Evolutionary conservation across 768 basidiomycete genomes (phyloP), one percentile per base, ranked within the genome.

Genomic region (Rhodotorula kratochvilovae): DNA sequence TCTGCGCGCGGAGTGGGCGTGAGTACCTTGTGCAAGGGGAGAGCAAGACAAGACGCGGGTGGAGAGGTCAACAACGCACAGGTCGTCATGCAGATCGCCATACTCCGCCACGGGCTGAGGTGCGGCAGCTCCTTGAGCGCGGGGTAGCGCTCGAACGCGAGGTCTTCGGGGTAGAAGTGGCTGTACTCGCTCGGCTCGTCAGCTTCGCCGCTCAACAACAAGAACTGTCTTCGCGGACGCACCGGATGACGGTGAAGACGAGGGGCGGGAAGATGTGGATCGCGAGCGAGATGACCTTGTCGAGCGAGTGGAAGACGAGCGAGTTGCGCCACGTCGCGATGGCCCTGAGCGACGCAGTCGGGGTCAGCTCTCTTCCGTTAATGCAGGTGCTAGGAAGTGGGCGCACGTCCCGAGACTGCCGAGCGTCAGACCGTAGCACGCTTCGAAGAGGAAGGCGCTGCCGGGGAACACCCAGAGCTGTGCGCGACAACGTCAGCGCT

Each of bases 251-350:
- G 23, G 91, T 93, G 76, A 99, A 90, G 6, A 89, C 87, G 72
- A 95, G 87, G 0, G 96, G 91, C 1, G 91, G 86, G 78, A 96
- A 97, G 67, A 98, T 89, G 79, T 99, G 96, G 43, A 99, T 86
- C 82, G 94, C 98, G 35, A 99, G 82, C 17, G 90, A 92, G 27
- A 91, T 97, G 78, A 97, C 76, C 81, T 98, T 98, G 80, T 99
- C 96, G 66, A 87, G 85, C 77, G 95, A 93, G 78, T 99, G 96
- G 82, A 99, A 99, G 5, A 99, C 96, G 33, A 99, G 87, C 74
- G 91, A 94, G 78, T 99, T 99, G 71, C 96, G 85, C 96, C 96
- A 99, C 17, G 95, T 97, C 76, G 97, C 91, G 60, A 98, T 93
- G 0, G 95, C 94, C 62, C 90, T 91, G 69, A 1, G 91, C 17